These are phyloP conservation scores for Cladorrhinum sp. DNA, from an alignment of 2,329 filamentous ascomycete genomes.

Conservation along the genomic window DNA sequence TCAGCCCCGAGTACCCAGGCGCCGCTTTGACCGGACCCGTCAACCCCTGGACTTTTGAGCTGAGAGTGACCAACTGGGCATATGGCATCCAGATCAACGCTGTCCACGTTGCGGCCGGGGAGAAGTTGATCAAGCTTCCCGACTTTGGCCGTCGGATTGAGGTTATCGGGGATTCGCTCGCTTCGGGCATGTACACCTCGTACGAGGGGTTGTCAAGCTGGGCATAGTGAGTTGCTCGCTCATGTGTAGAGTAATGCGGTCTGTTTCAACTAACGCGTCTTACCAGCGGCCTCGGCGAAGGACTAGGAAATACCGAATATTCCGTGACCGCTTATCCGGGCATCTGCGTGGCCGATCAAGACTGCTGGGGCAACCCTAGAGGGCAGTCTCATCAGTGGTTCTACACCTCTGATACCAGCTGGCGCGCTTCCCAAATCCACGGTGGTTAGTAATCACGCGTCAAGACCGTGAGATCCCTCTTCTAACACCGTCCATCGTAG, in stretches of 20 bases:
- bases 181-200: conserved; percentile 54
- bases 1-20: conserved; percentile 44
- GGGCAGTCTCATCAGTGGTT: conserved; percentile 57
- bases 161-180: conserved; percentile 48
- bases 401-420: conserved; percentile 52
- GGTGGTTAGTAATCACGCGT: conserved; percentile 34
- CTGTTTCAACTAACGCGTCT: background rate
- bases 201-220: conserved; percentile 57
- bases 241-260: too few species aligned
- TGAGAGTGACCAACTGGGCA: conserved; percentile 60
- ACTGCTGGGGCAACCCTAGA: conserved; percentile 52
- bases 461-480: background rate
- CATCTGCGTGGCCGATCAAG: conserved; percentile 53
- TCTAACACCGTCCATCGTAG: conserved; percentile 23
- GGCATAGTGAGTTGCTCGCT: conserved; percentile 38
- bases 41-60: conserved; percentile 49
- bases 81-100: conserved; percentile 55
- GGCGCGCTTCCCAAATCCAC: conserved; percentile 43
- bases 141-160: conserved; percentile 38
- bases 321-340: conserved; percentile 57
- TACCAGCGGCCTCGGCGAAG: conserved; percentile 46
- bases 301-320: conserved; percentile 57
- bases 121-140: conserved; percentile 43
- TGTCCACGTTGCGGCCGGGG: conserved; percentile 46
- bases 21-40: conserved; percentile 42